Conservation (phyloP, 345 rosid genomes). For the Euphorbia lathyris region DNA sequence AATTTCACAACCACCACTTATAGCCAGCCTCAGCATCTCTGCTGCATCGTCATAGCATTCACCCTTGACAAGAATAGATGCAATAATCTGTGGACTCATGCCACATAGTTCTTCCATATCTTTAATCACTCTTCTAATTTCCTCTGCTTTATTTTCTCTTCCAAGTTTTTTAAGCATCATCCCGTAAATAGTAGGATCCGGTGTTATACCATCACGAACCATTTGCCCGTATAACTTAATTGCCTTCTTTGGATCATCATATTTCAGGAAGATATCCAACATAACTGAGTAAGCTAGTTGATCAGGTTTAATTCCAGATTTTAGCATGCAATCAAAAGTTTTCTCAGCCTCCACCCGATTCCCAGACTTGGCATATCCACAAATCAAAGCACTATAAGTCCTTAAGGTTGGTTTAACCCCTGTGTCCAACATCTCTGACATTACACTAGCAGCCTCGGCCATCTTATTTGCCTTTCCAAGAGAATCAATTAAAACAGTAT, state of each 20-base stretch:
- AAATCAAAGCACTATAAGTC: constrained; percentile 90
- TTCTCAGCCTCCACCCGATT: constrained; percentile 70
- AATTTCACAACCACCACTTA: constrained; percentile 47
- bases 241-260: constrained; percentile 57
- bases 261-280: constrained; percentile 75
- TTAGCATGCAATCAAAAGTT: constrained; percentile 68
- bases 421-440: constrained; percentile 88
- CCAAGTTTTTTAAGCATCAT: constrained; percentile 48
- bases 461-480: constrained; percentile 82
- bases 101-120: constrained; percentile 67
- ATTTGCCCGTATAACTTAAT: constrained; percentile 58
- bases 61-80: constrained; percentile 74
- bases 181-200: constrained; percentile 54
- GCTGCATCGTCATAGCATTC: constrained; percentile 85
- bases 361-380: constrained; percentile 97
- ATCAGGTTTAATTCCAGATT: constrained; percentile 82
- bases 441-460: constrained; percentile 62
- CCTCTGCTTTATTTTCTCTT: constrained; percentile 53
- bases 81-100: constrained; percentile 57
- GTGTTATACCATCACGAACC: constrained; percentile 56
- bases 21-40: constrained; percentile 59
- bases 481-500: constrained; percentile 84
- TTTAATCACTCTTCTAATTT: constrained; percentile 53
- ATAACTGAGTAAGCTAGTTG: constrained; percentile 78
- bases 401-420: constrained; percentile 81